Percentiles rank a stretch among this genome's conserved stretches.
Conservation (phyloP, 805 yeast species). For the Ogataea trehaloabstinens region DNA sequence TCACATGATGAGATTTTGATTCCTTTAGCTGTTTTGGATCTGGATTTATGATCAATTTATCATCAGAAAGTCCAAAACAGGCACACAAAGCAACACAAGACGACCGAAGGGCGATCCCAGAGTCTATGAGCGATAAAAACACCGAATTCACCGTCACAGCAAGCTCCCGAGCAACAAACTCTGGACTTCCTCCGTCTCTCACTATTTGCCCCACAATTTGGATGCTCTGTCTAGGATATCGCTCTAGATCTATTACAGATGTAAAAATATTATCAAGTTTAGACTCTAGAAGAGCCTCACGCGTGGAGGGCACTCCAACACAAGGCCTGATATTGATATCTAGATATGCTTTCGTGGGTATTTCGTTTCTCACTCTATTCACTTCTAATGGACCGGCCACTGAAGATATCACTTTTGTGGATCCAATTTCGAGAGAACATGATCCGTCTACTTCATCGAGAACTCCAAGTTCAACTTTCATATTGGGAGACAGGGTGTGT, state of each 20-base stretch:
- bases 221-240: slow-evolving; percentile 77
- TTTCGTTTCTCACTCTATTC: slow-evolving; percentile 75
- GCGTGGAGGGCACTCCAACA: slow-evolving; percentile 64
- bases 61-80: slow-evolving; percentile 25
- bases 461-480: slow-evolving; percentile 12
- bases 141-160: slow-evolving; percentile 72
- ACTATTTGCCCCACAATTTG: slow-evolving; percentile 68
- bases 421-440: slow-evolving; percentile 50
- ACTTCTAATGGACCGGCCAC: slow-evolving; percentile 88
- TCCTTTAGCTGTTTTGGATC: slow-evolving; percentile 37
- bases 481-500: too few relatives aligned
- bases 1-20: slow-evolving; percentile 61
- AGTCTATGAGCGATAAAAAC: slow-evolving; percentile 73
- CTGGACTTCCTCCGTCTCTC: slow-evolving; percentile 46
- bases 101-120: slow-evolving; percentile 67
- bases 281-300: slow-evolving; percentile 78
- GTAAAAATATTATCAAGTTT: slow-evolving; percentile 60
- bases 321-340: slow-evolving; percentile 81
- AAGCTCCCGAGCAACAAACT: slow-evolving; percentile 47
- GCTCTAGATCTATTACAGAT: slow-evolving; percentile 55
- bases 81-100: slow-evolving; percentile 59
- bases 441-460: slow-evolving; percentile 79
- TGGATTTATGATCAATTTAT: slow-evolving; percentile 44
- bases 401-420: slow-evolving; percentile 63
- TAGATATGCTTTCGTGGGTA: slow-evolving; percentile 72